Evolutionary conservation across 2,329 filamentous ascomycete species (phyloP), one percentile per base, ranked within the genome.

Genomic region (Epichloe bromicola): DNA sequence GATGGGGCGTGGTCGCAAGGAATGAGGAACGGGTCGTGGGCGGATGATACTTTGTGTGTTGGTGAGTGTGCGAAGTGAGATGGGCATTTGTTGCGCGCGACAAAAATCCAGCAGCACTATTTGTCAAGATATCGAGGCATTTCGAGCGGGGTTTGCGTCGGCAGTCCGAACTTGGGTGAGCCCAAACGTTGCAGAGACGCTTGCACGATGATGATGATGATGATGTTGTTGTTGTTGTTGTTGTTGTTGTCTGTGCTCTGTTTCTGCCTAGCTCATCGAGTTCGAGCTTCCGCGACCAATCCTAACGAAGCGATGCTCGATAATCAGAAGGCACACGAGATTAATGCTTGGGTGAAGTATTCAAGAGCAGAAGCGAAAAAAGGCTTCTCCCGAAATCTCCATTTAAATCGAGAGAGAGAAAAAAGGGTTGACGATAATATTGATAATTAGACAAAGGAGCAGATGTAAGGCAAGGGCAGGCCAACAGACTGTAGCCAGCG

Each of bases 1-100:
- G n/a, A 46, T 72, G 62, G 48, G 36, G 49, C 41, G 40, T 23
- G 11, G 48, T 34, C n/a, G 17, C 23, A 36, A 17, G 33, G 26
- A 40, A 19, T 50, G 46, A 46, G 5, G n/a, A 19, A 43, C 2
- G 34, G 8, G n/a, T 38, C 12, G 37, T 37, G 14, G 26, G 23
- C 26, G 8, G 19, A 26, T 19, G n/a, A 34, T 11, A 39, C 33
- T 19, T n/a, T 40, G 42, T 30, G 30, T 30, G 30, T 11, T 30
- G 10, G 30, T 19, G 33, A 26, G 11, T 37, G 26, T 12, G 40
- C 41, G 45, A 50, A 15, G 39, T 26, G 20, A 19, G 42, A 37
- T 6, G 19, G 33, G n/a, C n/a, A 26, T 11, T 17, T 46, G 36
- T 14, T 26, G 23, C 26, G 42, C 20, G 20, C 11, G 5, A n/a